Conservation (phyloP, 495 filamentous ascomycete genomes). For the Xylaria curta region DNA sequence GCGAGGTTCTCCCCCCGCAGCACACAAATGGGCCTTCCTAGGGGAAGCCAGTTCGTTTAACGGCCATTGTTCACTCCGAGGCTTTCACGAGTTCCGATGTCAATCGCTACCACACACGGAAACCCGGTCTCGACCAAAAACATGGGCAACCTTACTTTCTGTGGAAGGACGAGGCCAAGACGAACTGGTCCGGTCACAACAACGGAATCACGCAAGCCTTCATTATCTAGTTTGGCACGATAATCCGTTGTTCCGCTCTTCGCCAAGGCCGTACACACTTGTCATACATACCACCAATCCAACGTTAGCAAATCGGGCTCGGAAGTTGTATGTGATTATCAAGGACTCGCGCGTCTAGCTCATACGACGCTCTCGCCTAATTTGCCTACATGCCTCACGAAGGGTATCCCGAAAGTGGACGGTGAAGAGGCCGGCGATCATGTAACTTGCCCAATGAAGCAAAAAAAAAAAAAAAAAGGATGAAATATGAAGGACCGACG, state of each 20-base stretch:
- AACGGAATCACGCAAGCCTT: slow-evolving; percentile 3
- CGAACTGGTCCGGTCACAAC: neutral
- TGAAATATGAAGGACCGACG: neutral
- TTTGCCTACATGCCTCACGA: neutral
- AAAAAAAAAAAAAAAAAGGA: neutral
- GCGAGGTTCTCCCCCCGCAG: slow-evolving; percentile 6
- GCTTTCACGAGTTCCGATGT: neutral
- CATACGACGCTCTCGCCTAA: neutral
- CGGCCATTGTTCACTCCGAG: neutral
- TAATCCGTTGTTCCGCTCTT: neutral
- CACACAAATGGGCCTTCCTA: neutral
- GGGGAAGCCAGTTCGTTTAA: neutral
- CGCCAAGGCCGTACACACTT: neutral
- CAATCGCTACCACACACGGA: slow-evolving; percentile 17
- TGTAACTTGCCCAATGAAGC: slow-evolving; percentile 16
- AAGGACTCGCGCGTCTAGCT: neutral
- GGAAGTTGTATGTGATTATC: too few species aligned
- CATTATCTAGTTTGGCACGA: slow-evolving; percentile 2
- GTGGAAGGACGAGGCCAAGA: slow-evolving; percentile 22
- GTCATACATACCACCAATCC: neutral
- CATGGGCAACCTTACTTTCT: slow-evolving; percentile 19
- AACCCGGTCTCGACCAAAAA: slow-evolving; percentile 4
- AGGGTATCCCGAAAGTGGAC: neutral
- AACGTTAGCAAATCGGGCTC: neutral
- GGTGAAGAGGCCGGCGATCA: neutral